phyloP scores from a whole-genome alignment of 2,329 filamentous ascomycete species.

The Septoria petroselini region DNA sequence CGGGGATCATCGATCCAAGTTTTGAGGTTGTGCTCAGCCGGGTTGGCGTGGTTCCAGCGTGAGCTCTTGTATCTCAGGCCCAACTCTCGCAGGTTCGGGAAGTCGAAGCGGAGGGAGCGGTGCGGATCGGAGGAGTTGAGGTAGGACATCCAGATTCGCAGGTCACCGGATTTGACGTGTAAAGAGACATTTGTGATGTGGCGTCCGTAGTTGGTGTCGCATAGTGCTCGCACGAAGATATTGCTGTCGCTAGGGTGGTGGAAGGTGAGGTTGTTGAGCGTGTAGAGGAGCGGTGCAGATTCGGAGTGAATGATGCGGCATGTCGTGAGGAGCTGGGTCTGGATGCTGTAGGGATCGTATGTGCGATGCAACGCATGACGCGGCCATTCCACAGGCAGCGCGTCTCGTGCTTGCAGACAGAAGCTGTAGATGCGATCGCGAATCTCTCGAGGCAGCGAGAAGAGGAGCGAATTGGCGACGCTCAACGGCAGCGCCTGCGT shows the following conservation, averaged over 20 bases:
- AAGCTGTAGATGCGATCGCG: constrained; percentile 37
- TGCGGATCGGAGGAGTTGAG: constrained; percentile 33
- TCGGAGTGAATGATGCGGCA: constrained; percentile 37
- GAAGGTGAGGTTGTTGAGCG: constrained; percentile 37
- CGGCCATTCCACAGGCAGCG: constrained; percentile 37
- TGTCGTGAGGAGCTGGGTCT: constrained; percentile 35
- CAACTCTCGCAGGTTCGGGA: constrained; percentile 34
- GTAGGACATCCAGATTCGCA: constrained; percentile 40
- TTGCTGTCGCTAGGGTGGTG: constrained; percentile 41
- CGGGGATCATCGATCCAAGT: constrained; percentile 31
- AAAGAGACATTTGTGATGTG: constrained; percentile 32
- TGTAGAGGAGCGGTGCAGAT: constrained; percentile 38
- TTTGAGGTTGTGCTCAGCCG: constrained; percentile 33
- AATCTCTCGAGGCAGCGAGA: constrained; percentile 39
- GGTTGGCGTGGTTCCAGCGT: constrained; percentile 33
- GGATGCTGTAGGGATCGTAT: constrained; percentile 25
- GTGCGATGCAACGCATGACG: constrained; percentile 11
- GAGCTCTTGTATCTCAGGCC: constrained; percentile 35
- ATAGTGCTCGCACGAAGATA: constrained; percentile 39
- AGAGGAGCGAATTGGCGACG: constrained; percentile 35
- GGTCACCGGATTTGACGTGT: constrained; percentile 37
- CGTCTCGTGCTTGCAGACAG: constrained; percentile 32
- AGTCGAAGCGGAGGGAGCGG: constrained; percentile 37
- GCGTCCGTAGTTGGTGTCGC: constrained; percentile 22
- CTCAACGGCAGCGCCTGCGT: constrained; percentile 28